Base-by-base conservation (phyloP, 2,329 filamentous ascomycete genomes). In the Alternaria sp. region DNA sequence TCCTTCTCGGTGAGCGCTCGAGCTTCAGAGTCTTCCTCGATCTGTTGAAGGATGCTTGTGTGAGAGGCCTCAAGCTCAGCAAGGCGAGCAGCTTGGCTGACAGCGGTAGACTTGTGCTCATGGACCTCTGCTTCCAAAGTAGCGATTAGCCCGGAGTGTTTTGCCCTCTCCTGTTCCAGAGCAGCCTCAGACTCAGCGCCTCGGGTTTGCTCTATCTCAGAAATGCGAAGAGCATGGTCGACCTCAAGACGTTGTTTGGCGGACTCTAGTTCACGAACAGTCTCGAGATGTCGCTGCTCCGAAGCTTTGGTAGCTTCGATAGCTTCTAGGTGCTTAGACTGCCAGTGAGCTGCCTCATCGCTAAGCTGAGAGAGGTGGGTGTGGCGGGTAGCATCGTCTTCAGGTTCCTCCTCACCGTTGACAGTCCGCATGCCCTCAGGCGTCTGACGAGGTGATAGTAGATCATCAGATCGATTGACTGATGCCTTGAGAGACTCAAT, bases 101-200 rank as follows among this genome's bases (percentile, higher is more conserved):
- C 86, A 71, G 96, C 90, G 40, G 91, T 87, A 4, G 86, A 82
- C 81, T 92, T 94, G 81, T 97, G 93, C 75, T 93, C 89, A 55
- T 94, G 89, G 57, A 97, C 90, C 76, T 97, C 90, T 62, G 82
- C 85, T 66, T 91, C 91, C 45, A 97, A 81, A 21, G 82, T 75
- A 57, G 85, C 83, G 11, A 89, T 80, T 21, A 85, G 84, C 40
- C 86, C 83, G 62, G 89, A 83, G 23, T 84, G 82, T 67, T 80
- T 79, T 5, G 70, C 43, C 15, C 78, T 77, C 73, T 84, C 82
- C 57, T 80, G 72, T 46, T 82, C 79, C 8, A 83, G 70, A 49
- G 72, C 71, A 23, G 72, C 70, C 6, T 73, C 73, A 30, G 73
- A 71, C 52, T 75, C 68, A 13, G 67, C 67, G 51, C 73, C 71